Base-by-base conservation (phyloP, 2,329 filamentous ascomycete genomes). In the Zasmidium angulare region DNA sequence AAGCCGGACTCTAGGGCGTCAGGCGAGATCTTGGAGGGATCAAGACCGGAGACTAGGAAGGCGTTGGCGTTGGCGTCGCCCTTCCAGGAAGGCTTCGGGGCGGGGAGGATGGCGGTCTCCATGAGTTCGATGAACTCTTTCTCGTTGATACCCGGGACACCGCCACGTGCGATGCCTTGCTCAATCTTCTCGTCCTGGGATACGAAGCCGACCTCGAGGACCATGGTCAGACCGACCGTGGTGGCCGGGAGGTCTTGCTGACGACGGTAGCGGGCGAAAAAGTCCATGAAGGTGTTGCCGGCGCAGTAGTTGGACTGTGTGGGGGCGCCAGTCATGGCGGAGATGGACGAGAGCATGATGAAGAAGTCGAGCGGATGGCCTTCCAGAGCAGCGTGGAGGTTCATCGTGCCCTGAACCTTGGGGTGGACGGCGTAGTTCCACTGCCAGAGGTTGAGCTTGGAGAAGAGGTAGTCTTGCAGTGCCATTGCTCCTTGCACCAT, bases 241-340 rank as follows among this genome's bases (percentile, higher is more conserved):
- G 55, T 55, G 12, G 64, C 70, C 7, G 61, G 54, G 1, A 73
- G 57, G 1, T 71, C 71, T 2, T 56, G 65, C 1, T 17, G 4
- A 1, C 48, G 59, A 7, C 75, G 67, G 29, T 71, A 72, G 1
- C 55, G 50, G 1, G 65, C 64, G 50, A 75, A 62, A 2, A 66
- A 56, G 47, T 71, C 66, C 17, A 68, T 61, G 61, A 65, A 72
- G 36, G 62, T 56, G 49, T 69, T 86, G 1, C 81, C 82, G 0
- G 83, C 82, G 1, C 82, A 79, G 61, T 86, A 86, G 78, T 62
- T 86, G 84, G 0, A 82, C 82, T 4, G 79, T 77, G 63, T 81
- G 21, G 50, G 23, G 3, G 50, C 84, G 17, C 84, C 84, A 43
- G 85, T 81, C 14, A 85, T 72, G 31, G 82, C 82, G 0, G 81